phyloP scores from a whole-genome alignment of 2,329 filamentous ascomycete species.

The Esteya vermicola region DNA sequence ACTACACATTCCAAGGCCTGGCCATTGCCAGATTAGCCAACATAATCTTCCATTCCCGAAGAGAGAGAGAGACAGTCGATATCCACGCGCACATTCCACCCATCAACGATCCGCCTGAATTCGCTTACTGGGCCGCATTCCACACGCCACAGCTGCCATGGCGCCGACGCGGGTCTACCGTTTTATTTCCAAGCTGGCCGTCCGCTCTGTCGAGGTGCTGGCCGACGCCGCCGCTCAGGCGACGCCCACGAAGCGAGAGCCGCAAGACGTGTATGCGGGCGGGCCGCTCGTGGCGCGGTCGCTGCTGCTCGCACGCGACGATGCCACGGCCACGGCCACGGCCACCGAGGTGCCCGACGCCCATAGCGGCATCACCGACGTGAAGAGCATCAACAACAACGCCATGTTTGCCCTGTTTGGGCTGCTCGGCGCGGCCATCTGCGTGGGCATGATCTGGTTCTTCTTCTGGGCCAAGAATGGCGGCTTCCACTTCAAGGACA shows the following conservation, averaged over 20 bases:
- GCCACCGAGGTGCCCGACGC: constrained; percentile 24
- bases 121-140: too few species aligned
- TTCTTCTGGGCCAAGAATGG: constrained; percentile 98
- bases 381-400: constrained; percentile 45
- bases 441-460: constrained; percentile 76
- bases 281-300: constrained; percentile 29
- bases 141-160: background rate
- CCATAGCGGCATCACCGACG: constrained; percentile 33
- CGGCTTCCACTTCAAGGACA: constrained; percentile 71
- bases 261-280: constrained; percentile 15
- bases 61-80: too few species aligned
- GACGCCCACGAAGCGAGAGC: too few species aligned
- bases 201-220: constrained; percentile 8
- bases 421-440: constrained; percentile 63
- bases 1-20: background rate
- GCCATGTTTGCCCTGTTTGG: constrained; percentile 79
- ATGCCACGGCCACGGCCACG: too few species aligned
- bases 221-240: too few species aligned
- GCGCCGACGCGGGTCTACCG: constrained; percentile 24
- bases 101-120: background rate
- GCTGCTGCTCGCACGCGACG: constrained; percentile 28
- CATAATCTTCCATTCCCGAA: too few species aligned
- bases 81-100: background rate
- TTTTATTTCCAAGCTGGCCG: constrained; percentile 4
- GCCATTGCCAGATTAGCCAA: too few species aligned